phyloP scores from a whole-genome alignment of 257 asterid species.

The Lycium ferocissimum region DNA sequence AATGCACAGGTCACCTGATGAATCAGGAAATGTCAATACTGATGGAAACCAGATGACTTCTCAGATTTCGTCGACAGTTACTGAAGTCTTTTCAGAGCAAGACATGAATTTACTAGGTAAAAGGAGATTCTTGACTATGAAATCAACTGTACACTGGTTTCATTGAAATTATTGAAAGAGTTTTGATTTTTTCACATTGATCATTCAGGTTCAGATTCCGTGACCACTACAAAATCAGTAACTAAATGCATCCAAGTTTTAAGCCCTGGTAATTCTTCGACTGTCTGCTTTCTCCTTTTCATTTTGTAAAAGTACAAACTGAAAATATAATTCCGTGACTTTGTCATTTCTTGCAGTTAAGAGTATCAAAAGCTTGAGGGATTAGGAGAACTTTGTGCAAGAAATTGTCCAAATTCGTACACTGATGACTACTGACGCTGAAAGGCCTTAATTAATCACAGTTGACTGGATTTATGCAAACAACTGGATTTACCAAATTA shows the following conservation, averaged over 20 bases:
- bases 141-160: constrained; percentile 24
- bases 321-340: not conserved
- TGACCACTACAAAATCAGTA: constrained; percentile 67
- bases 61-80: constrained; percentile 54
- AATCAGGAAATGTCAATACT: constrained; percentile 45
- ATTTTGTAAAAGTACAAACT: constrained; percentile 4
- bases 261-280: constrained; percentile 76
- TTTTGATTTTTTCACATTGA: constrained; percentile 27
- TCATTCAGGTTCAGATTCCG: constrained; percentile 64
- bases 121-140: constrained; percentile 6
- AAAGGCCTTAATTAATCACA: not conserved
- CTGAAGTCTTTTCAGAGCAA: constrained; percentile 56
- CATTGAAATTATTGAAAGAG: constrained; percentile 21
- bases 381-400: constrained; percentile 25
- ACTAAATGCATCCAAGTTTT: constrained; percentile 69
- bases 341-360: constrained; percentile 11
- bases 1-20: constrained; percentile 60
- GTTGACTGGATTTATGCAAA: constrained; percentile 19
- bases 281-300: not conserved
- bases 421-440: not conserved
- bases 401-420: not conserved
- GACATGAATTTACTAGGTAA: constrained; percentile 62
- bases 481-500: not conserved
- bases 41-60: constrained; percentile 52
- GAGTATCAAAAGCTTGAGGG: constrained; percentile 22